Base-by-base conservation (phyloP, 2,329 filamentous ascomycete genomes). In the Exophiala sp. region DNA sequence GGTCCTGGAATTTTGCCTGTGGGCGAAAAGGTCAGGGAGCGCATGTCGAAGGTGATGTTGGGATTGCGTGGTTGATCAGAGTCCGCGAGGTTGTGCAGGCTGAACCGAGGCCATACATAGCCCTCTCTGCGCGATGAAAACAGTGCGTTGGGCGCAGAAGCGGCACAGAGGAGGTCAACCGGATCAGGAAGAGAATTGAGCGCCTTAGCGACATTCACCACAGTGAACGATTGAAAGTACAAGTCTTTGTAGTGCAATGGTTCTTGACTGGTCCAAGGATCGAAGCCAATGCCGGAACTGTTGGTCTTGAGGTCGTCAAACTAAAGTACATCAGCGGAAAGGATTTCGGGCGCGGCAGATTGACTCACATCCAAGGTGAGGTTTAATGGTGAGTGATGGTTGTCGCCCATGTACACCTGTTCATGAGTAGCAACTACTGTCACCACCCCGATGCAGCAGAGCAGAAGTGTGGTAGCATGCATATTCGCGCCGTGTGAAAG, bases 271-370 rank as follows among this genome's bases (percentile, higher is more conserved):
- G 33, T 41, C 24, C 34, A n/a, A 2, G 42, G 42, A 16, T 52
- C 35, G 42, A 46, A 52, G 12, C 50, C 50, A 32, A 52, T 52
- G 0, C 50, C 50, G 7, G 50, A 52, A 5, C 18, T 44, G 42
- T 52, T 41, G 42, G 42, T 52, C 12, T 34, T 6, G 21, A 52
- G 40, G 50, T 52, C 50, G 24, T 52, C 50, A 35, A 52, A 52
- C 50, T 52, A 24, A 12, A 3, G 10, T 2, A 29, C 7, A 8
- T 29, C 7, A 43, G 35, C 35, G 2, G 1, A 1, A 12, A 38
- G 3, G 5, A 7, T 3, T 2, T 38, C 10, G 35, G 35, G 29
- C 3, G 9, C 11, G 10, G 20, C 2, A 6, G 21, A 2, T 8
- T 3, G 5, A 29, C 24, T 29, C 7, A 29, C 24, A 29, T 29